These are phyloP conservation scores for Anastatica hierochuntica DNA, from an alignment of 345 rosid species.

Conservation along the genomic window DNA sequence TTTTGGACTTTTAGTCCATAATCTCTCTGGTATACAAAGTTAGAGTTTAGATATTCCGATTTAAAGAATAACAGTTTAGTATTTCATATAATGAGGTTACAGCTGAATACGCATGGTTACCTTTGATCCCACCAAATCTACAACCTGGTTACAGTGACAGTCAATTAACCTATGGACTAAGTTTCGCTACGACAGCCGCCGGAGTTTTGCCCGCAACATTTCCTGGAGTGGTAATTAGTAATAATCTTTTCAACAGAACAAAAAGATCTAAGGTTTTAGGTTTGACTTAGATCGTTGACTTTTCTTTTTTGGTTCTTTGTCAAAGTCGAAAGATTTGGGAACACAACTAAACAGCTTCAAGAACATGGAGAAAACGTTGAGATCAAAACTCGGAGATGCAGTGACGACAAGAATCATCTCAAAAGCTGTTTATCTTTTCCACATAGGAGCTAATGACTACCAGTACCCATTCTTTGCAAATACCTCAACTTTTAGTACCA, in stretches of 20 bases:
- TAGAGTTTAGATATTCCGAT: too few relatives aligned
- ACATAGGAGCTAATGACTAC: constrained; percentile 37
- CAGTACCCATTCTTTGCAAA: constrained; percentile 12
- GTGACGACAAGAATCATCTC: constrained; percentile 28
- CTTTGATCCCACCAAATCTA: constrained; percentile 18
- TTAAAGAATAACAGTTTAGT: too few relatives aligned
- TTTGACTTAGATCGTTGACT: too few relatives aligned
- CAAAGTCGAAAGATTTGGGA: too few relatives aligned
- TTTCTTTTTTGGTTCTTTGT: too few relatives aligned
- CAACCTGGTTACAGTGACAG: constrained; percentile 5
- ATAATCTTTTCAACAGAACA: too few relatives aligned
- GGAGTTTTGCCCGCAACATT: constrained; percentile 38
- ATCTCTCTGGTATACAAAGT: too few relatives aligned
- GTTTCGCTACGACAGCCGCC: constrained; percentile 46
- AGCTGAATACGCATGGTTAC: constrained; percentile 23
- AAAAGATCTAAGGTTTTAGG: too few relatives aligned
- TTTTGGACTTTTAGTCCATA: too few relatives aligned
- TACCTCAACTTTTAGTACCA: constrained; percentile 10
- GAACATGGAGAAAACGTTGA: constrained; percentile 1
- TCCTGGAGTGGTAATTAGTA: constrained; percentile 20
- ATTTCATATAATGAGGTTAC: too few relatives aligned
- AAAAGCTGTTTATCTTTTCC: constrained; percentile 33
- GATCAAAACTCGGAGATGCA: constrained; percentile 28
- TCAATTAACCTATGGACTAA: constrained; percentile 29
- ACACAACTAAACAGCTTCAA: constrained; percentile 26